Conservation (phyloP, 805 yeast species). For the Starmerella apis region DNA sequence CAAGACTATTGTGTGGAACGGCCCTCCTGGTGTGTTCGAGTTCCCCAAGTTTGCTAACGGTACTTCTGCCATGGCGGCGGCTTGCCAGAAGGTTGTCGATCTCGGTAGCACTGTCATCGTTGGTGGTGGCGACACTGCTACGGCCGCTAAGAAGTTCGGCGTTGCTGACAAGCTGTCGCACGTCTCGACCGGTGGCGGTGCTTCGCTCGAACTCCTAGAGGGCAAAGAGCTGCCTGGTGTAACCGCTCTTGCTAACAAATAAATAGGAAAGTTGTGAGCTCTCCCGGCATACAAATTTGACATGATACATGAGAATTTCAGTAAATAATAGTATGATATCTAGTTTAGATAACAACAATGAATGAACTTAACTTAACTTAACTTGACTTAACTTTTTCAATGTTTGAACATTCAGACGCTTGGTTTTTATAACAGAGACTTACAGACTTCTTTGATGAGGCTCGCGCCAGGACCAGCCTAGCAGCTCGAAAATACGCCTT, state of each 20-base stretch:
- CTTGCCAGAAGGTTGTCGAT: constrained; percentile 74
- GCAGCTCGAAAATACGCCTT: constrained; percentile 36
- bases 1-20: constrained; percentile 98
- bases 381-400: too few species aligned
- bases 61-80: constrained; percentile 82
- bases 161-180: constrained; percentile 93
- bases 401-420: too few species aligned
- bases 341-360: background rate
- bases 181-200: constrained; percentile 99
- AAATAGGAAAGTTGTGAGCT: constrained; percentile 2
- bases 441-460: constrained; percentile 28
- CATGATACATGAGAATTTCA: background rate
- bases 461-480: constrained; percentile 35
- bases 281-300: background rate
- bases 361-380: background rate
- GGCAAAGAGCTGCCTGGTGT: constrained; percentile 99
- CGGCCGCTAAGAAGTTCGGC: constrained; percentile 95
- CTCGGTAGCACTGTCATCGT: constrained; percentile 89
- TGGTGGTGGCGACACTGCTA: constrained; percentile 99
- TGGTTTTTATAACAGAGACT: too few species aligned
- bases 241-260: constrained; percentile 71
- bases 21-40: constrained; percentile 99
- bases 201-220: constrained; percentile 94
- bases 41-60: constrained; percentile 85
- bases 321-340: constrained; percentile 2